Conservation (phyloP, 2,329 filamentous ascomycete genomes). For the Chalara sp. region DNA sequence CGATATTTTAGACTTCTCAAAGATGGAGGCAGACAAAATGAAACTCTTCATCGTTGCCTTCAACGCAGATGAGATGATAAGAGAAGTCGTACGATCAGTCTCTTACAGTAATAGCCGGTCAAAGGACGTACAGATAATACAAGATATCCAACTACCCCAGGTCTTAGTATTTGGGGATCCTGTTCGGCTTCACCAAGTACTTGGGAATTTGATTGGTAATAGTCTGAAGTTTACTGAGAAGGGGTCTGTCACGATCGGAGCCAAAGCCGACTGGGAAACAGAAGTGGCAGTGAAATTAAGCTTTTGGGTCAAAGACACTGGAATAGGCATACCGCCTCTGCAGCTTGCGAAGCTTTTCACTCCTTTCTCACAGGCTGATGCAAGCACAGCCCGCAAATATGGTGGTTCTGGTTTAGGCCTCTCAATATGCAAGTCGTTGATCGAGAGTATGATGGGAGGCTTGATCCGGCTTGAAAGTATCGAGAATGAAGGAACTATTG, state of each 20-base stretch:
- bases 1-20: slow-evolving; percentile 92
- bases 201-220: slow-evolving; percentile 84
- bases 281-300: slow-evolving; percentile 66
- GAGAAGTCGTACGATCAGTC: slow-evolving; percentile 58
- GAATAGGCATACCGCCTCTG: slow-evolving; percentile 81
- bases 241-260: slow-evolving; percentile 78
- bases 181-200: slow-evolving; percentile 59
- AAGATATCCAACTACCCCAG: slow-evolving; percentile 62
- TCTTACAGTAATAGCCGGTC: slow-evolving; percentile 60
- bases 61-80: slow-evolving; percentile 59
- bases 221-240: slow-evolving; percentile 90
- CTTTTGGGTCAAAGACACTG: slow-evolving; percentile 83
- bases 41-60: slow-evolving; percentile 70
- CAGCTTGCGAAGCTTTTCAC: slow-evolving; percentile 82
- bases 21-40: slow-evolving; percentile 84
- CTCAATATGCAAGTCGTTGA: slow-evolving; percentile 90
- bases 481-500: slow-evolving; percentile 62
- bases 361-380: slow-evolving; percentile 89
- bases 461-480: slow-evolving; percentile 75
- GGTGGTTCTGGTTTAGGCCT: slow-evolving; percentile 86
- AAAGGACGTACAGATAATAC: slow-evolving; percentile 56
- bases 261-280: slow-evolving; percentile 65
- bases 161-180: slow-evolving; percentile 66
- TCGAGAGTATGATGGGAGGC: slow-evolving; percentile 87
- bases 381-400: slow-evolving; percentile 83